These are phyloP conservation scores for Mycena leptocephala DNA, from an alignment of 768 basidiomycete genomes.

Conservation along the genomic window DNA sequence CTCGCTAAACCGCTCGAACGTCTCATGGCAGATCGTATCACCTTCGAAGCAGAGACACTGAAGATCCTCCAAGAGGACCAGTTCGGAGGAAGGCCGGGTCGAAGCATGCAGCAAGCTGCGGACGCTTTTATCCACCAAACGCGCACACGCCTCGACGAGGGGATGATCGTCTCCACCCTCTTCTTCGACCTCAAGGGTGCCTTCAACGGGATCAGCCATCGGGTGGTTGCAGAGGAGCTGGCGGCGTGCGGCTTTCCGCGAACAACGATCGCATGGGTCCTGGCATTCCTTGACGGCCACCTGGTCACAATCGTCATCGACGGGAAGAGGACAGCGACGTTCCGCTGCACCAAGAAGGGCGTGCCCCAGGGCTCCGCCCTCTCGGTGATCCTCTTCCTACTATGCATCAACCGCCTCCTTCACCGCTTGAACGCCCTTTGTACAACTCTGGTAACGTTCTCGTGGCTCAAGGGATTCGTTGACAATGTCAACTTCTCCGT, in stretches of 20 bases:
- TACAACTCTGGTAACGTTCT: no score
- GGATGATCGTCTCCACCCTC: background rate
- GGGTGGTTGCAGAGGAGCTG: background rate
- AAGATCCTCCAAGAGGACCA: background rate
- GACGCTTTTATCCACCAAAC: background rate
- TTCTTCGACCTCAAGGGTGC: slow-evolving; percentile 5
- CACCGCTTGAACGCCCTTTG: background rate
- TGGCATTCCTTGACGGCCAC: background rate
- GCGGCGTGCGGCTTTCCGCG: background rate
- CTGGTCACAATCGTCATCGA: background rate
- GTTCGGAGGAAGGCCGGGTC: background rate
- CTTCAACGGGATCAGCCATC: background rate
- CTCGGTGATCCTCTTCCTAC: background rate
- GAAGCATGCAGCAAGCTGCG: background rate
- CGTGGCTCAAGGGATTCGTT: background rate
- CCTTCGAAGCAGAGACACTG: background rate
- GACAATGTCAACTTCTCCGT: background rate
- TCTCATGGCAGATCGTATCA: background rate
- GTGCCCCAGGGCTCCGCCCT: background rate
- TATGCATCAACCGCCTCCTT: background rate
- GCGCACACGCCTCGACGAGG: background rate
- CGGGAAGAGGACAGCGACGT: background rate
- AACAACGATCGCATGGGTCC: background rate
- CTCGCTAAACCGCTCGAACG: slow-evolving; percentile 1
- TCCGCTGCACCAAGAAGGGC: background rate